These are phyloP conservation scores for Exophiala spinifera DNA, from an alignment of 2,329 filamentous ascomycete genomes.

Conservation along the genomic window DNA sequence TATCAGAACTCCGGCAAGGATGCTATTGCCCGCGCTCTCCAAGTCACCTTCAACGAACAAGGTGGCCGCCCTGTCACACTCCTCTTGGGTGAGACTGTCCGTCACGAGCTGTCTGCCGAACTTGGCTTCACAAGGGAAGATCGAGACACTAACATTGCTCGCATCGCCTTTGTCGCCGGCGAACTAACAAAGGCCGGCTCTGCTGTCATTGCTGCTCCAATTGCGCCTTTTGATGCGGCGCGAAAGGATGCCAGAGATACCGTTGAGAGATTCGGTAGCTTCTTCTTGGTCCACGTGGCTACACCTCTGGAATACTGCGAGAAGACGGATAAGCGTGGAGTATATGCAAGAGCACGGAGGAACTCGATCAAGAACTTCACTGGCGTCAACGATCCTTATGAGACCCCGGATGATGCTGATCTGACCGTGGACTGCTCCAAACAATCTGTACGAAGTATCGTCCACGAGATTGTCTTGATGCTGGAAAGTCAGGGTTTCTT, in stretches of 20 bases:
- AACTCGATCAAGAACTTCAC: conserved; percentile 98
- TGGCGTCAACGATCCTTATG: conserved; percentile 95
- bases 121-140: conserved; percentile 93
- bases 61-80: conserved; percentile 92
- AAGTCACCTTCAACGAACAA: conserved; percentile 97
- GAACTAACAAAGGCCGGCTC: conserved; percentile 91
- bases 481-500: conserved; percentile 86
- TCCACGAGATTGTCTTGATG: conserved; percentile 93
- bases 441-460: conserved; percentile 84
- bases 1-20: conserved; percentile 98
- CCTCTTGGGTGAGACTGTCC: conserved; percentile 92
- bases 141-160: conserved; percentile 89
- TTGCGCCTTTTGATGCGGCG: conserved; percentile 83
- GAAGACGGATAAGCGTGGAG: conserved; percentile 88
- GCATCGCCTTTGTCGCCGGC: conserved; percentile 92
- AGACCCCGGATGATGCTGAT: conserved; percentile 75
- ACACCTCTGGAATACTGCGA: conserved; percentile 90
- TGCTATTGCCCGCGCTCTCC: conserved; percentile 88
- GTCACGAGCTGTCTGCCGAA: conserved; percentile 86
- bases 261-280: conserved; percentile 82
- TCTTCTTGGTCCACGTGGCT: conserved; percentile 93
- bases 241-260: conserved; percentile 76
- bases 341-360: conserved; percentile 77
- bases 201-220: conserved; percentile 93
- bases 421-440: conserved; percentile 80